Evolutionary conservation across 495 filamentous ascomycete species (phyloP).

Genomic region (Podospora sp.): DNA sequence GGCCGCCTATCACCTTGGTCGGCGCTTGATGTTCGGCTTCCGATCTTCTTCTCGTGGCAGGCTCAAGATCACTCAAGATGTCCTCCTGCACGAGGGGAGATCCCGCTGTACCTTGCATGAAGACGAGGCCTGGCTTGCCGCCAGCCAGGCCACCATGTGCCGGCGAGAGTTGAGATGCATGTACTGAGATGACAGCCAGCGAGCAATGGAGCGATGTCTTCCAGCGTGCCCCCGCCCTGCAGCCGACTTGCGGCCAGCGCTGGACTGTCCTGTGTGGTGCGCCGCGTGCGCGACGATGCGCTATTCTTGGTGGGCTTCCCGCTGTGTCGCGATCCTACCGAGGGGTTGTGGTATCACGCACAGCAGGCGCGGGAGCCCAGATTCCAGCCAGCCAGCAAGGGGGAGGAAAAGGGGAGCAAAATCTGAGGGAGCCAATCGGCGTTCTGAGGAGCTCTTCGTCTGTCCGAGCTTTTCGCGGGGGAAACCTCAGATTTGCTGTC

Average conservation of each 20-base stretch:
- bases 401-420: not conserved
- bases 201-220: not conserved
- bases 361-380: constrained; percentile 13
- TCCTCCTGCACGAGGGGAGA: constrained; percentile 19
- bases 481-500: constrained; percentile 18
- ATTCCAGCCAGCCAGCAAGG: constrained; percentile 10
- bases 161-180: not conserved
- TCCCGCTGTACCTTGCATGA: constrained; percentile 11
- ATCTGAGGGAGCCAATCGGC: constrained; percentile 27
- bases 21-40: not conserved
- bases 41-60: constrained; percentile 3
- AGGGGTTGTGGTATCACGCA: not conserved
- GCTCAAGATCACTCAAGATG: constrained; percentile 17
- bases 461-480: constrained; percentile 14
- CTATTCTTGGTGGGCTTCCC: constrained; percentile 15
- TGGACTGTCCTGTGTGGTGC: not conserved
- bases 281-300: not conserved
- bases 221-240: not conserved
- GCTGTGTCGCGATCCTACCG: not conserved
- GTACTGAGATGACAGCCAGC: not conserved
- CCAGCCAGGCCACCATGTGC: constrained; percentile 7
- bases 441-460: constrained; percentile 12
- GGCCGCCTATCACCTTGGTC: not conserved
- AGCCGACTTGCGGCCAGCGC: not conserved
- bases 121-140: not conserved